A percentile compares a stretch with the other conserved stretches of the same genome.
phyloP scores from a whole-genome alignment of 768 basidiomycete genomes.

The Boletellus sp. region DNA sequence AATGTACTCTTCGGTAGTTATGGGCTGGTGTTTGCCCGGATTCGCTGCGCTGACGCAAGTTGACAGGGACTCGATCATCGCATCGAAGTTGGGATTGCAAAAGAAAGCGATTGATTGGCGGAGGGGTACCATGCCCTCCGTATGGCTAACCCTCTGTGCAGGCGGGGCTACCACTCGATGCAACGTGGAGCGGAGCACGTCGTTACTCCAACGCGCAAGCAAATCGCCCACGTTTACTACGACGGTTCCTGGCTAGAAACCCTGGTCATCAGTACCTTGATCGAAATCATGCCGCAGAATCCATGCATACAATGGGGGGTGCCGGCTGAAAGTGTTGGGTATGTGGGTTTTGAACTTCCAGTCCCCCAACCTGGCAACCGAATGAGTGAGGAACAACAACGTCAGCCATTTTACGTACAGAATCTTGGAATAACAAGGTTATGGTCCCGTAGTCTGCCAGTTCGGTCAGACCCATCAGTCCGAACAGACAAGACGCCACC shows the following conservation, averaged over 20 bases:
- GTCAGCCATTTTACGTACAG: conserved; percentile 34
- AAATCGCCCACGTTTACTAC: conserved; percentile 83
- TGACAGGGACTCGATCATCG: conserved; percentile 68
- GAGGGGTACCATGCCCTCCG: conserved; percentile 54
- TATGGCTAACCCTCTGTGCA: conserved; percentile 43
- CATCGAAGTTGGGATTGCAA: conserved; percentile 74
- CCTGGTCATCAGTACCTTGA: conserved; percentile 2
- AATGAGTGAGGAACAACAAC: not conserved
- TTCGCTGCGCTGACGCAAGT: conserved; percentile 40
- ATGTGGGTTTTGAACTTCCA: conserved; percentile 79
- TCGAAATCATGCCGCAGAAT: not conserved
- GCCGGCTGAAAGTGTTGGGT: conserved; percentile 70
- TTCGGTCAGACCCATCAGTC: not conserved
- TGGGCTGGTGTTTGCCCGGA: conserved; percentile 67
- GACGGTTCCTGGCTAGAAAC: conserved; percentile 65
- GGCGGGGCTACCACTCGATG: conserved; percentile 80
- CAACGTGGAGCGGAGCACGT: conserved; percentile 71
- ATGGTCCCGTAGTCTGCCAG: conserved; percentile 74
- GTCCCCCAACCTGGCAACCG: conserved; percentile 61
- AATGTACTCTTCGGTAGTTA: conserved; percentile 75
- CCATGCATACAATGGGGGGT: conserved; percentile 60
- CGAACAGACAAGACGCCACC: not conserved
- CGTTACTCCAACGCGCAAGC: conserved; percentile 80
- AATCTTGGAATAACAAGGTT: conserved; percentile 78
- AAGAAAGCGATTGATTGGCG: conserved; percentile 86